A percentile compares a stretch with the other conserved stretches of the same genome.
Conservation (phyloP, 129 eudicot species). For the Chrysanthemum lavandulifolium region DNA sequence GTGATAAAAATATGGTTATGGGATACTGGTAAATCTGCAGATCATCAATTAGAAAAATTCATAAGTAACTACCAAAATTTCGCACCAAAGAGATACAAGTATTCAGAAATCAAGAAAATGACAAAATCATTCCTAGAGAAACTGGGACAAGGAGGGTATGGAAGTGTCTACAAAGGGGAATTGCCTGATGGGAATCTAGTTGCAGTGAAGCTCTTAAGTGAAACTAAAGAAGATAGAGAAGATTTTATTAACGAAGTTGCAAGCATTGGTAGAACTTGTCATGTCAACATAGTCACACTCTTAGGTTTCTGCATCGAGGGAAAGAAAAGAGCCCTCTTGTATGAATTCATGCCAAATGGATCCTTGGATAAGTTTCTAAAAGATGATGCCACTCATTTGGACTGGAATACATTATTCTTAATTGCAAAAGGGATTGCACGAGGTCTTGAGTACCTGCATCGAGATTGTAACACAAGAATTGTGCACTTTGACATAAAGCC, state of each 20-base stretch:
- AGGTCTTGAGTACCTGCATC: too few species aligned
- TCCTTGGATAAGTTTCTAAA: constrained; percentile 18
- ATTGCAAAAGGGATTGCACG: too few species aligned
- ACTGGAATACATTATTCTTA: not conserved
- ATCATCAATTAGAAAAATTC: too few species aligned
- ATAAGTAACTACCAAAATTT: constrained; percentile 14
- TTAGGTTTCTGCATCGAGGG: constrained; percentile 22
- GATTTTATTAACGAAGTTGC: constrained; percentile 32
- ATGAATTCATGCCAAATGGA: constrained; percentile 16
- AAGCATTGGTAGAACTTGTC: too few species aligned
- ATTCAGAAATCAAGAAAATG: too few species aligned
- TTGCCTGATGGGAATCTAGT: constrained; percentile 24
- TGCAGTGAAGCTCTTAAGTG: constrained; percentile 16
- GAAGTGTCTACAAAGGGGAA: not conserved
- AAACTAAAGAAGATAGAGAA: constrained; percentile 15
- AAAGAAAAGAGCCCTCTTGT: too few species aligned
- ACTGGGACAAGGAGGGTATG: too few species aligned
- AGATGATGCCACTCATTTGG: not conserved
- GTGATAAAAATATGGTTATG: too few species aligned
- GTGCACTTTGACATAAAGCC: constrained; percentile 50
- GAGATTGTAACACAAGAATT: constrained; percentile 37
- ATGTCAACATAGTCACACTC: not conserved
- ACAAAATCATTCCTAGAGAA: too few species aligned
- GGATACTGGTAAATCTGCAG: too few species aligned
- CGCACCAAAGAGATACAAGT: too few species aligned